phyloP scores from a whole-genome alignment of 345 rosid species.

The Eucalyptus urophylla region DNA sequence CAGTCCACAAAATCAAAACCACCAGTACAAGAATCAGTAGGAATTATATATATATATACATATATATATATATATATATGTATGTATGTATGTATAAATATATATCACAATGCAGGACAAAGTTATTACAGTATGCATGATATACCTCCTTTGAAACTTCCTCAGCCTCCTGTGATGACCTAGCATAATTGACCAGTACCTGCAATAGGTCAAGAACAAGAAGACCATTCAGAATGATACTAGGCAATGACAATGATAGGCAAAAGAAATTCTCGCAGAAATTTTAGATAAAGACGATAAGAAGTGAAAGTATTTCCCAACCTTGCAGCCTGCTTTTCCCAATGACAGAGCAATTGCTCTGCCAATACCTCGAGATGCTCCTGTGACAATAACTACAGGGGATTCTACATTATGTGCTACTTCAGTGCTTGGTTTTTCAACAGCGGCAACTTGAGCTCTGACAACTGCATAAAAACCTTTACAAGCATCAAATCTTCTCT shows the following conservation, averaged over 20 bases:
- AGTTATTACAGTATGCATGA: neutral
- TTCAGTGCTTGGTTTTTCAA: conserved; percentile 30
- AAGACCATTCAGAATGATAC: neutral
- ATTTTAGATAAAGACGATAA: neutral
- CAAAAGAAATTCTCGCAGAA: neutral
- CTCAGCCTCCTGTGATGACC: conserved; percentile 94
- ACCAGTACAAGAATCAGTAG: neutral
- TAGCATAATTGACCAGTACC: conserved; percentile 94
- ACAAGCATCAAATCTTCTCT: neutral
- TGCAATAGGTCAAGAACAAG: conserved; percentile 4
- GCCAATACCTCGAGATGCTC: conserved; percentile 99
- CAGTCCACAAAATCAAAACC: neutral
- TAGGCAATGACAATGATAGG: neutral
- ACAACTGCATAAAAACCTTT: conserved; percentile 13
- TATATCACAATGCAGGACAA: neutral
- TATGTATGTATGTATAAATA: neutral
- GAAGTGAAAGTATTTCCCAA: neutral
- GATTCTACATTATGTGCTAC: conserved; percentile 47
- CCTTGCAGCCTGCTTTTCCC: conserved; percentile 85
- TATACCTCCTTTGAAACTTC: conserved; percentile 81
- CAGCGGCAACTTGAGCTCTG: conserved; percentile 64
- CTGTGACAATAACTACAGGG: conserved; percentile 81
- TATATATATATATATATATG: too few relatives aligned
- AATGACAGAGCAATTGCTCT: conserved; percentile 82
- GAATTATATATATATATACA: neutral